Percentiles rank a stretch among this genome's conserved stretches.
Conservation (phyloP, 2,329 filamentous ascomycete species). For the Fusarium xylarioides region DNA sequence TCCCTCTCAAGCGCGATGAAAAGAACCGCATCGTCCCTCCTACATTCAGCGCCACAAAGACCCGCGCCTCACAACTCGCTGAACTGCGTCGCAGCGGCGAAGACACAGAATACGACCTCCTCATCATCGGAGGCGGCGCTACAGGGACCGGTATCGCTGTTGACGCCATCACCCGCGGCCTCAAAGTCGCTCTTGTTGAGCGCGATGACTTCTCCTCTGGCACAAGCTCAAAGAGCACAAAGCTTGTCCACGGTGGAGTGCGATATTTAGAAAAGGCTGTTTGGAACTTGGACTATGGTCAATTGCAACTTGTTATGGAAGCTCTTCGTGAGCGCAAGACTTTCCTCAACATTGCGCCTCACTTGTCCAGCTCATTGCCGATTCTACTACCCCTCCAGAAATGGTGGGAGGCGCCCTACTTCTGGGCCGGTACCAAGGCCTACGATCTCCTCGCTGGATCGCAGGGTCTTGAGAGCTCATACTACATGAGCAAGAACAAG, state of each 20-base stretch:
- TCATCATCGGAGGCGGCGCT: conserved; percentile 82
- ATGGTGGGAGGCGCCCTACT: conserved; percentile 85
- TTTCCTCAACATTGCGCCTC: conserved; percentile 83
- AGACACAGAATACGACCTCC: conserved; percentile 75
- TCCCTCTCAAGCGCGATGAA: conserved; percentile 48
- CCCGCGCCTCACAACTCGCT: conserved; percentile 51
- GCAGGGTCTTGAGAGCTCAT: conserved; percentile 84
- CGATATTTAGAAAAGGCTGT: conserved; percentile 88
- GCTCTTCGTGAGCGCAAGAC: conserved; percentile 84
- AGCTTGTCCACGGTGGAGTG: conserved; percentile 86
- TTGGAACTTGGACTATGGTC: conserved; percentile 84
- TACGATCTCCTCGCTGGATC: conserved; percentile 85
- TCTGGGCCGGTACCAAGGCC: conserved; percentile 76
- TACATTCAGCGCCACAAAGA: conserved; percentile 47
- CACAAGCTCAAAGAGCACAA: conserved; percentile 87
- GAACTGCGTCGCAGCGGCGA: conserved; percentile 49
- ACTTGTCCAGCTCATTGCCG: conserved; percentile 81
- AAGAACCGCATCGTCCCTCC: conserved; percentile 51
- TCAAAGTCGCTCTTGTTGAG: conserved; percentile 84
- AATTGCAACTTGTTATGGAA: conserved; percentile 83
- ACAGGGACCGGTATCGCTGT: conserved; percentile 84
- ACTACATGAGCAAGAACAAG: conserved; percentile 81
- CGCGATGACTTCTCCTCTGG: conserved; percentile 84
- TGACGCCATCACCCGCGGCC: conserved; percentile 79
- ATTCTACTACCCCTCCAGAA: conserved; percentile 85